Evolutionary conservation across 768 basidiomycete genomes (phyloP).

Genomic region (Boletus rubropictus): DNA sequence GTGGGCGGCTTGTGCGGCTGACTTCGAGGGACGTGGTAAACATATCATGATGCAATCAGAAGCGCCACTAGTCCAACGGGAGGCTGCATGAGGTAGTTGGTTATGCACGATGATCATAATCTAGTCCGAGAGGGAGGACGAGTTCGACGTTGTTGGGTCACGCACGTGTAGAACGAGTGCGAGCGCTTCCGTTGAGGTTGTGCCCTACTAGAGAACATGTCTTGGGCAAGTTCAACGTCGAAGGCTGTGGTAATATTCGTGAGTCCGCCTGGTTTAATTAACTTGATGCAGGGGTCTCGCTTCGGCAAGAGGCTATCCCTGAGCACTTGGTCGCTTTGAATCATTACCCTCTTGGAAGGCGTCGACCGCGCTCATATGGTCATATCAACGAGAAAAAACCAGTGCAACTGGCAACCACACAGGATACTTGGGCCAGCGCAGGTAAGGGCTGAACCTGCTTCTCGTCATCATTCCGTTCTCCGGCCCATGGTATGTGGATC

Average conservation of each 20-base stretch:
- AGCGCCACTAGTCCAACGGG: background rate
- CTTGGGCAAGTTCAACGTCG: background rate
- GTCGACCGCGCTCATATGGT: too few species aligned
- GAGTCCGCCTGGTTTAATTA: background rate
- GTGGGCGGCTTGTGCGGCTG: background rate
- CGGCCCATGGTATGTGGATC: background rate
- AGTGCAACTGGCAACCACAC: too few species aligned
- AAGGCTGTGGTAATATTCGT: too few species aligned
- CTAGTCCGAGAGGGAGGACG: background rate
- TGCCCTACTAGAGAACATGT: background rate
- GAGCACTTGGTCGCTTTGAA: too few species aligned
- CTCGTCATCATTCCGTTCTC: too few species aligned
- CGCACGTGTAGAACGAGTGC: background rate
- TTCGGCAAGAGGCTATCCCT: too few species aligned
- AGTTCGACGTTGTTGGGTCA: background rate
- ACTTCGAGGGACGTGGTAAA: background rate
- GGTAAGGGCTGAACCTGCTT: too few species aligned
- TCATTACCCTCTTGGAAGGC: too few species aligned
- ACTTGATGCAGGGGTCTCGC: background rate
- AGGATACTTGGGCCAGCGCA: too few species aligned
- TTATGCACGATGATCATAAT: background rate
- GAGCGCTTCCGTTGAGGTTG: conserved; percentile 4
- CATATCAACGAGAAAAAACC: background rate
- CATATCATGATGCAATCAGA: background rate
- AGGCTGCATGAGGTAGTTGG: background rate